Conservation (phyloP, 495 filamentous ascomycete genomes). For the Tetracladium setigerum region DNA sequence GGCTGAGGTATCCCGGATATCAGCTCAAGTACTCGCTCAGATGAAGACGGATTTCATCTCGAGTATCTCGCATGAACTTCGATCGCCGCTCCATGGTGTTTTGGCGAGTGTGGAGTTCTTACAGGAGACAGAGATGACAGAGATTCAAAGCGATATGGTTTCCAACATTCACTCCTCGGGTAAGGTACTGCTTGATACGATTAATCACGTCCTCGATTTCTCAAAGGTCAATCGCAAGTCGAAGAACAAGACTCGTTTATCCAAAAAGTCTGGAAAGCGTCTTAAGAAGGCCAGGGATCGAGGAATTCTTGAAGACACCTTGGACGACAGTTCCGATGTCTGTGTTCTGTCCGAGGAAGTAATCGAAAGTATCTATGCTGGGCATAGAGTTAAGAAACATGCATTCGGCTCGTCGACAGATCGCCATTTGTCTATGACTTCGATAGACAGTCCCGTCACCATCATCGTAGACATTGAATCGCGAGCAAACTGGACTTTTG, state of each 20-base stretch:
- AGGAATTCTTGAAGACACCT: conserved; percentile 9
- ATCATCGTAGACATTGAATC: conserved; percentile 29
- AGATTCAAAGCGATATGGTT: conserved; percentile 45
- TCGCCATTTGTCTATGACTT: conserved; percentile 9
- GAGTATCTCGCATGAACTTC: conserved; percentile 69
- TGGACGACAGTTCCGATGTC: conserved; percentile 23
- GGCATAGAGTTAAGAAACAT: conserved; percentile 21
- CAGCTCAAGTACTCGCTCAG: conserved; percentile 31
- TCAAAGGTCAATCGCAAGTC: conserved; percentile 46
- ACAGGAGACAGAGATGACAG: conserved; percentile 46
- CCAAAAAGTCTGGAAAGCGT: conserved; percentile 11
- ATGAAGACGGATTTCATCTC: conserved; percentile 65
- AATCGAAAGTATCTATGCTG: conserved; percentile 35
- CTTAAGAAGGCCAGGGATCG: conserved; percentile 3
- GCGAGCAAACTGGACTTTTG: conserved; percentile 26
- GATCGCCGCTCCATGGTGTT: conserved; percentile 58
- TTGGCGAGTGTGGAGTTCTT: conserved; percentile 63
- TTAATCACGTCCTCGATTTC: conserved; percentile 66
- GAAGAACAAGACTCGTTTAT: conserved; percentile 12
- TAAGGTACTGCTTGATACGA: conserved; percentile 68
- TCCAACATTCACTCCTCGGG: conserved; percentile 70
- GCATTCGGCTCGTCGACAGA: conserved; percentile 22
- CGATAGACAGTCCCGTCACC: conserved; percentile 17
- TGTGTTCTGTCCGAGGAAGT: conserved; percentile 32
- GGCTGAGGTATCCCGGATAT: conserved; percentile 47